A percentile compares a stretch with the other conserved stretches of the same genome.
These are phyloP conservation scores for Chiua virens DNA, from an alignment of 768 basidiomycete genomes.

Conservation along the genomic window DNA sequence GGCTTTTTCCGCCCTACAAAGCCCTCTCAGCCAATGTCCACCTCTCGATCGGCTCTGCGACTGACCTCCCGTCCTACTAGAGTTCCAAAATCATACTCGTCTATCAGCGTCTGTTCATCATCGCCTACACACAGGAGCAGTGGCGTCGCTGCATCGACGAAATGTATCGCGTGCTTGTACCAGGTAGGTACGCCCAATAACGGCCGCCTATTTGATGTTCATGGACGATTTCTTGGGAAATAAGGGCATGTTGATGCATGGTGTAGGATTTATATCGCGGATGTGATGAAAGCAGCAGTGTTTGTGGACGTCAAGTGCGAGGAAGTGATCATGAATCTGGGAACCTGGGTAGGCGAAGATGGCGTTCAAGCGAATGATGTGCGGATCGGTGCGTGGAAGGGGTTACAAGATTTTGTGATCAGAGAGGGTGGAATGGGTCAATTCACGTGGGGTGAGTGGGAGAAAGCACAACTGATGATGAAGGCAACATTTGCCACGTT, in stretches of 20 bases:
- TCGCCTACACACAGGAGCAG: conserved; percentile 26
- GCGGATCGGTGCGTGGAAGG: conserved; percentile 20
- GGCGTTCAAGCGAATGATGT: conserved; percentile 17
- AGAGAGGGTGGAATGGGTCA: conserved; percentile 13
- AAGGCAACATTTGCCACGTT: too few relatives aligned
- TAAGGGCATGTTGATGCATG: conserved; percentile 8
- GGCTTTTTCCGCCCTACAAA: conserved; percentile 14
- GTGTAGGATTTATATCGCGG: conserved; percentile 13
- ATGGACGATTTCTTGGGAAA: conserved; percentile 9
- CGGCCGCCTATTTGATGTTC: conserved; percentile 6
- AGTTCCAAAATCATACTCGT: conserved; percentile 30
- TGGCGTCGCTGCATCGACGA: conserved; percentile 29
- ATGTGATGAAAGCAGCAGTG: conserved; percentile 19
- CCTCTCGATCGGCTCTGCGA: conserved; percentile 24
- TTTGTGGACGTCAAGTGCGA: conserved; percentile 20
- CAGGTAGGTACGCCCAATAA: conserved; percentile 29
- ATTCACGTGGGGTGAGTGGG: too few relatives aligned
- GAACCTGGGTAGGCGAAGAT: conserved; percentile 26
- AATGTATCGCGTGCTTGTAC: conserved; percentile 31
- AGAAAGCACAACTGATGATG: too few relatives aligned
- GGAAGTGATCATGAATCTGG: conserved; percentile 16
- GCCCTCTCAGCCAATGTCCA: conserved; percentile 14
- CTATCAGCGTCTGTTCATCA: conserved; percentile 33
- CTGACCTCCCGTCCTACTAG: conserved; percentile 31
- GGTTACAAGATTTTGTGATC: conserved; percentile 21